A percentile compares a stretch with the other conserved stretches of the same genome.
These are phyloP conservation scores for Sutorius eximius DNA, from an alignment of 1,284 basidiomycete genomes.

Conservation along the genomic window DNA sequence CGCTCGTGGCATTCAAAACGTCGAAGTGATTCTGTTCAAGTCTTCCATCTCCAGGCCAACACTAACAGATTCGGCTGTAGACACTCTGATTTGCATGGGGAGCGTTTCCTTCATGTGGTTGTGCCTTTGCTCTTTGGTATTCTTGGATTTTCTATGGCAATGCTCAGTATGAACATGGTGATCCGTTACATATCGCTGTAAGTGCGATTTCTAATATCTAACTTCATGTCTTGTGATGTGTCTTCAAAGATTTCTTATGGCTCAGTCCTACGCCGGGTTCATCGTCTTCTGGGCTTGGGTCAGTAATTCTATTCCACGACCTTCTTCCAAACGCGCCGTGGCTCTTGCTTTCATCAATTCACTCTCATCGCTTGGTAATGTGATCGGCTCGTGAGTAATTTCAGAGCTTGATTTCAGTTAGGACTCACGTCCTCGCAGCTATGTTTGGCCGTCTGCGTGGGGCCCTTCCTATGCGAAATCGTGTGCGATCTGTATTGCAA, in stretches of 20 bases:
- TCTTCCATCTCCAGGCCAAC: slow-evolving; percentile 13
- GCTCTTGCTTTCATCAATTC: slow-evolving; percentile 74
- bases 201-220: slow-evolving; percentile 15
- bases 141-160: slow-evolving; percentile 73
- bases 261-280: slow-evolving; percentile 71
- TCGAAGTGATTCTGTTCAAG: slow-evolving; percentile 34
- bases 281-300: slow-evolving; percentile 73
- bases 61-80: slow-evolving; percentile 32
- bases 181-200: slow-evolving; percentile 74
- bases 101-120: slow-evolving; percentile 66
- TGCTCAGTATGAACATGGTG: slow-evolving; percentile 63
- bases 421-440: slow-evolving; percentile 33
- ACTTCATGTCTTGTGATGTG: neutral
- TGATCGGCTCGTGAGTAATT: slow-evolving; percentile 66
- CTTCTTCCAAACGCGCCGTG: slow-evolving; percentile 75
- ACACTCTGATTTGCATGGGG: slow-evolving; percentile 69
- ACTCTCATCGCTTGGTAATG: slow-evolving; percentile 72
- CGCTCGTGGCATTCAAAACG: slow-evolving; percentile 42
- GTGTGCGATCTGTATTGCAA: slow-evolving; percentile 53
- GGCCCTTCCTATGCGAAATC: slow-evolving; percentile 40
- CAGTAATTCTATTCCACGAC: slow-evolving; percentile 64
- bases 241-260: slow-evolving; percentile 65
- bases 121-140: slow-evolving; percentile 58
- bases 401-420: slow-evolving; percentile 6
- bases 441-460: slow-evolving; percentile 43